Percentiles rank a stretch among this genome's conserved stretches.
Evolutionary conservation across 1,139 yeast genomes (phyloP).

Genomic region (Yamadazyma aaseri): DNA sequence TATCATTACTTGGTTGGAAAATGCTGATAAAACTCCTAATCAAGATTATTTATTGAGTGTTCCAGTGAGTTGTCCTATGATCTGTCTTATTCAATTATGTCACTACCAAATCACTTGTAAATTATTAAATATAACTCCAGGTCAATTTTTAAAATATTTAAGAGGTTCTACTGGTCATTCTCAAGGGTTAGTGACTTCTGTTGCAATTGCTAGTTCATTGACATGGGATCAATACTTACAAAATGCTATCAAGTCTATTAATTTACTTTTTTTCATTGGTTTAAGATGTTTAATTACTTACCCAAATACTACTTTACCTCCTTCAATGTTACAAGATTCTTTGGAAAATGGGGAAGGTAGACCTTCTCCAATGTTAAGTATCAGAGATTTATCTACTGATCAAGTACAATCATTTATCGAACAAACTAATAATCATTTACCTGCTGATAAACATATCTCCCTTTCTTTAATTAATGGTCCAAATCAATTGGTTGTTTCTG

Average conservation of each 20-base stretch:
- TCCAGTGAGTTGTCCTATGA: conserved; percentile 93
- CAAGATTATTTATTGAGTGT: conserved; percentile 84
- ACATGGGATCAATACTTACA: conserved; percentile 81
- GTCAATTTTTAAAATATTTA: conserved; percentile 70
- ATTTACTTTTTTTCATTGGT: conserved; percentile 89
- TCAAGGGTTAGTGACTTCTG: conserved; percentile 93
- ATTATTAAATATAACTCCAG: conserved; percentile 85
- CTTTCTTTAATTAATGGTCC: conserved; percentile 94
- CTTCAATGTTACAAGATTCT: conserved; percentile 89
- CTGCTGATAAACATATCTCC: conserved; percentile 84
- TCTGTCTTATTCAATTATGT: conserved; percentile 91
- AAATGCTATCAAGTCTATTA: conserved; percentile 74
- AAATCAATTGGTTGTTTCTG: conserved; percentile 90
- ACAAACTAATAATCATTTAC: conserved; percentile 90
- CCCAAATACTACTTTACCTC: conserved; percentile 93
- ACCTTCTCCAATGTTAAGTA: conserved; percentile 96
- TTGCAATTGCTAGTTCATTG: conserved; percentile 82
- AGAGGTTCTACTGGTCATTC: conserved; percentile 97
- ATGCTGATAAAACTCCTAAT: conserved; percentile 86
- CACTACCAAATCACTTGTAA: conserved; percentile 89
- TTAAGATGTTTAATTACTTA: conserved; percentile 85
- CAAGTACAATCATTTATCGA: conserved; percentile 80
- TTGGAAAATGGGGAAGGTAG: conserved; percentile 93
- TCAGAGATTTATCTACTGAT: conserved; percentile 78
- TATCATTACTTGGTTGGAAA: conserved; percentile 79